Evolutionary conservation across 202 grass and related monocot species (phyloP).

Genomic region (Schoenoplectus triqueter): DNA sequence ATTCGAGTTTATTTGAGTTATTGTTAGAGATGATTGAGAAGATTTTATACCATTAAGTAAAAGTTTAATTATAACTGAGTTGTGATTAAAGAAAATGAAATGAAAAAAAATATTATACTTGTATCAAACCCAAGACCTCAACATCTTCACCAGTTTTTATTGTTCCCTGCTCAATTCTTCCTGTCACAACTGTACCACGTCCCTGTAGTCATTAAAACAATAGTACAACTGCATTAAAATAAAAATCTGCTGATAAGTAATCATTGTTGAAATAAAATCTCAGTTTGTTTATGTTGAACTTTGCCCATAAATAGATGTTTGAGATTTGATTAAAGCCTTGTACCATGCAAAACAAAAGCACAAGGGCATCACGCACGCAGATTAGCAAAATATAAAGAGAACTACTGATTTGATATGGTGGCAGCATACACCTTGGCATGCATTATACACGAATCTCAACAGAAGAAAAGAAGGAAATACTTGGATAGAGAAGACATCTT

Average conservation of each 20-base stretch:
- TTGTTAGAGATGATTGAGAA: slow-evolving; percentile 17
- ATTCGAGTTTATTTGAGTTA: neutral
- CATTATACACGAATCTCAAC: neutral
- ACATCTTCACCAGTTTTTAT: slow-evolving; percentile 99
- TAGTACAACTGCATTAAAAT: slow-evolving; percentile 19
- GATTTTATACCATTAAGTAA: neutral
- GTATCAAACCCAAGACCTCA: slow-evolving; percentile 81
- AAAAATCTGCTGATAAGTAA: neutral
- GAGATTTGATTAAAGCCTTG: neutral
- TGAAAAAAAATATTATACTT: slow-evolving; percentile 48
- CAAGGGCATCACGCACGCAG: neutral
- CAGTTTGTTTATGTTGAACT: neutral
- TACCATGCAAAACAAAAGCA: neutral
- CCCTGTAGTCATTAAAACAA: slow-evolving; percentile 52
- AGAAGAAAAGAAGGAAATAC: slow-evolving; percentile 37
- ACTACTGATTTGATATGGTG: neutral
- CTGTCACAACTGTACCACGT: slow-evolving; percentile 94
- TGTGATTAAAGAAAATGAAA: neutral
- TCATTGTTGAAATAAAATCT: slow-evolving; percentile 1
- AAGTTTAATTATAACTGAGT: neutral
- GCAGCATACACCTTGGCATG: neutral
- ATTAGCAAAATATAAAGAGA: neutral
- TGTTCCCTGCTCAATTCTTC: slow-evolving; percentile 85
- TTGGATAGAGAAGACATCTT: slow-evolving; percentile 99
- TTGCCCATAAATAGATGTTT: neutral